These are phyloP conservation scores for Calonectria fujianensis DNA, from an alignment of 2,329 filamentous ascomycete species.

Conservation along the genomic window DNA sequence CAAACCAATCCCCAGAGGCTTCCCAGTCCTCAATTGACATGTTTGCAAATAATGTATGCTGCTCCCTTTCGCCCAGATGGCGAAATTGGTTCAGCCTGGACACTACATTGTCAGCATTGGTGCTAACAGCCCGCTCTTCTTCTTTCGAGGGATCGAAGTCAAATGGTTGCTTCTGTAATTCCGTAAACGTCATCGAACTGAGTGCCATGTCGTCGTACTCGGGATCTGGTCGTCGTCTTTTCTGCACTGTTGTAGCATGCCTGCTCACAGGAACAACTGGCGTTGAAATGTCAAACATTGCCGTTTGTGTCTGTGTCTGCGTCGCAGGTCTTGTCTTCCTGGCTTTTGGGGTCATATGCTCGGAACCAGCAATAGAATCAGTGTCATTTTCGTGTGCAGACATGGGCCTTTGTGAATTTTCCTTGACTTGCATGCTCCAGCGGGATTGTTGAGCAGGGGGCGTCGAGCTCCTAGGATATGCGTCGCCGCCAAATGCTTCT, in stretches of 20 bases:
- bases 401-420: slow-evolving; percentile 44
- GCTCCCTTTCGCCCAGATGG: slow-evolving; percentile 66
- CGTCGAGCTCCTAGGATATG: slow-evolving; percentile 52
- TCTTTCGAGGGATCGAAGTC: slow-evolving; percentile 73
- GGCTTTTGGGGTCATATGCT: slow-evolving; percentile 48
- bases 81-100: slow-evolving; percentile 71
- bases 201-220: slow-evolving; percentile 76
- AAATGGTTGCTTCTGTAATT: slow-evolving; percentile 72
- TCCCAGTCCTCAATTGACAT: slow-evolving; percentile 76
- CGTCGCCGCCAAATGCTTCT: slow-evolving; percentile 45
- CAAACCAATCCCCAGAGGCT: slow-evolving; percentile 76
- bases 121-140: slow-evolving; percentile 59
- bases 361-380: slow-evolving; percentile 51
- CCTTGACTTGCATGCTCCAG: slow-evolving; percentile 48
- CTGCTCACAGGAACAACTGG: slow-evolving; percentile 45
- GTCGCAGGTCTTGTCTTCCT: slow-evolving; percentile 48
- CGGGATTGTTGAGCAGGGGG: slow-evolving; percentile 50
- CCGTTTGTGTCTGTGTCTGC: slow-evolving; percentile 39
- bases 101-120: slow-evolving; percentile 64
- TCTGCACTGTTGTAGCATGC: slow-evolving; percentile 54
- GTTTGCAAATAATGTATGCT: slow-evolving; percentile 70
- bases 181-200: slow-evolving; percentile 71
- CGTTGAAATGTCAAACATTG: slow-evolving; percentile 51
- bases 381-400: slow-evolving; percentile 51
- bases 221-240: slow-evolving; percentile 66